Evolutionary conservation across 2,329 filamentous ascomycete species (phyloP).

Genomic region (Mycosphaerella sp.): DNA sequence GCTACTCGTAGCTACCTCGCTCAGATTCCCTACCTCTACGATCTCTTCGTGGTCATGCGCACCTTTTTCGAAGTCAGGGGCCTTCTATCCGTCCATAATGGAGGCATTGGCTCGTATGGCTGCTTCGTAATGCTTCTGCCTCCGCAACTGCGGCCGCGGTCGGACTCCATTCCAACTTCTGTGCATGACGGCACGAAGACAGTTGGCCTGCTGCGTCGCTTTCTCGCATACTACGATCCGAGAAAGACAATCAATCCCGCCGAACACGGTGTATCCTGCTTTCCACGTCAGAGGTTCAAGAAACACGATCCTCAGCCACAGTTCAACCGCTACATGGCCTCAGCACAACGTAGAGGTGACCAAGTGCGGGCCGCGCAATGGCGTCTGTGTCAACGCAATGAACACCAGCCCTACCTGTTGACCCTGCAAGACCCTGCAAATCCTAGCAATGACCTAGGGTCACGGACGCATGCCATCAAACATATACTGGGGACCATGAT

Average conservation of each 20-base stretch:
- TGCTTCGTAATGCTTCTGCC: slow-evolving; percentile 54
- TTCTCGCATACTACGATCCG: slow-evolving; percentile 46
- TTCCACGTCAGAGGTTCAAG: slow-evolving; percentile 37
- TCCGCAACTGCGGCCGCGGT: slow-evolving; percentile 34
- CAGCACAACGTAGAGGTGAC: slow-evolving; percentile 19
- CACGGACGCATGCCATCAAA: slow-evolving; percentile 42
- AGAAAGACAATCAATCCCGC: background rate
- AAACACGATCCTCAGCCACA: slow-evolving; percentile 21
- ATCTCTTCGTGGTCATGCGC: slow-evolving; percentile 47
- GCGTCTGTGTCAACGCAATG: slow-evolving; percentile 33
- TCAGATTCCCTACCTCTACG: slow-evolving; percentile 45
- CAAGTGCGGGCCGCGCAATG: slow-evolving; percentile 31
- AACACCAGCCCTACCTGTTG: slow-evolving; percentile 39
- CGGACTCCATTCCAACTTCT: too few relatives aligned
- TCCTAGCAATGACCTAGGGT: slow-evolving; percentile 52
- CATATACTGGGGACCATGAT: slow-evolving; percentile 44
- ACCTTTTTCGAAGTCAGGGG: slow-evolving; percentile 46
- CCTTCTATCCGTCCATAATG: slow-evolving; percentile 43
- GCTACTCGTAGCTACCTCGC: slow-evolving; percentile 43
- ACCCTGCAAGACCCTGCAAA: slow-evolving; percentile 56
- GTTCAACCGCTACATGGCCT: slow-evolving; percentile 7
- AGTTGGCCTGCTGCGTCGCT: slow-evolving; percentile 42
- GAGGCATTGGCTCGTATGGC: slow-evolving; percentile 50
- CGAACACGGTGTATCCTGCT: slow-evolving; percentile 33
- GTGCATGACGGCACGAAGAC: slow-evolving; percentile 19